These are phyloP conservation scores for Symmetrospora coprosmae DNA, from an alignment of 768 basidiomycete genomes.

Conservation along the genomic window DNA sequence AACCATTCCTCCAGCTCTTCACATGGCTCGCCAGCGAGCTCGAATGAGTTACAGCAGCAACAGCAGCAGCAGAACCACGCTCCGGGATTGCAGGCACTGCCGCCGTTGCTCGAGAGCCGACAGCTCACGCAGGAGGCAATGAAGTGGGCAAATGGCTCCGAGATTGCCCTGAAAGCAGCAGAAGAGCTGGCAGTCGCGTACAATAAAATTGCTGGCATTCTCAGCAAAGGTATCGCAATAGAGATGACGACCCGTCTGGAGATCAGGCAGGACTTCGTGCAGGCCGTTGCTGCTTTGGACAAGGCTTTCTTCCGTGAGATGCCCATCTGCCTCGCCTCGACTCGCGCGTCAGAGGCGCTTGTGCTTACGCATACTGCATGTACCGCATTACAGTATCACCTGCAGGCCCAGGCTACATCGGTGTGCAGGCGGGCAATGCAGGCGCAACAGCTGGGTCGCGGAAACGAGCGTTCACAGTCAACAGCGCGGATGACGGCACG, in stretches of 20 bases:
- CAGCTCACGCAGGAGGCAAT: slow-evolving; percentile 72
- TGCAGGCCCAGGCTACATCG: slow-evolving; percentile 11
- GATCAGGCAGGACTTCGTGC: slow-evolving; percentile 9
- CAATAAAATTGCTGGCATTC: slow-evolving; percentile 5
- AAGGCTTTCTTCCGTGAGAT: slow-evolving; percentile 13
- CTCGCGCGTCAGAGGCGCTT: neutral
- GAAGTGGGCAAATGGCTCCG: slow-evolving; percentile 88
- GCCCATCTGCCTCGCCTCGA: neutral
- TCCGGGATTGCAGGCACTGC: too few species aligned
- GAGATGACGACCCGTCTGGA: neutral
- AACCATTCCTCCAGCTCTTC: too few species aligned
- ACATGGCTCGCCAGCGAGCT: too few species aligned
- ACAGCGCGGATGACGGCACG: slow-evolving; percentile 12
- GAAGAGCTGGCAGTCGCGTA: slow-evolving; percentile 9
- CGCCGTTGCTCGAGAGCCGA: slow-evolving; percentile 76
- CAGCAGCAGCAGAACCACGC: too few species aligned
- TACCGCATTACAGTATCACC: neutral
- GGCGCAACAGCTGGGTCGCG: neutral
- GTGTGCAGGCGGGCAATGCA: neutral
- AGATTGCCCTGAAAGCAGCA: too few species aligned
- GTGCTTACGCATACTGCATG: neutral
- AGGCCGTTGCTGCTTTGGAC: slow-evolving; percentile 5
- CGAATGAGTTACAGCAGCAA: too few species aligned
- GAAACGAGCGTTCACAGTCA: slow-evolving; percentile 12
- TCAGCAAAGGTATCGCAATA: neutral